Conservation (phyloP, 192 early-diverging fungal species). For the Backusella tuberculispora region DNA sequence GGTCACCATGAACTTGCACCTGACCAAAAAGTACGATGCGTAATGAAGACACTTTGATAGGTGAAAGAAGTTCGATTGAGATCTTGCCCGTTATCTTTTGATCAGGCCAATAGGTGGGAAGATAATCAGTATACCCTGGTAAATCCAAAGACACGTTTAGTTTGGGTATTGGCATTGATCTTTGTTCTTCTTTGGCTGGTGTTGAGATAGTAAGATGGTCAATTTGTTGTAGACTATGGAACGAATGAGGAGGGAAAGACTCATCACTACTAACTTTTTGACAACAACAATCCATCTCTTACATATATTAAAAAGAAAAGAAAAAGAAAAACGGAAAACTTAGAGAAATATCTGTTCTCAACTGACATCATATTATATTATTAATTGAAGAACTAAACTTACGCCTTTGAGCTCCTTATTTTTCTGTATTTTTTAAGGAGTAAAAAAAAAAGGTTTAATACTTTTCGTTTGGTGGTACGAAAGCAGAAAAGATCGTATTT, state of each 20-base stretch:
- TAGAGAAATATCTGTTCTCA: neutral
- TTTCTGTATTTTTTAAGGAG: conserved; percentile 1
- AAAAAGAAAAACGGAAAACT: neutral
- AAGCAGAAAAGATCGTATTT: neutral
- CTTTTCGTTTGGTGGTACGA: neutral
- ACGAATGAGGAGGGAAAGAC: neutral
- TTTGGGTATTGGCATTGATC: neutral
- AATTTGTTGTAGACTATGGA: neutral
- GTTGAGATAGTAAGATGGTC: neutral
- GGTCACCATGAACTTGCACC: conserved; percentile 18
- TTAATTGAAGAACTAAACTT: neutral
- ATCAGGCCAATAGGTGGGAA: conserved; percentile 11
- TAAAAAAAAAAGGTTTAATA: neutral
- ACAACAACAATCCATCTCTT: conserved; percentile 11
- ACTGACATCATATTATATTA: neutral
- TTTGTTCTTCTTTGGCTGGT: neutral
- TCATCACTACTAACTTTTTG: conserved; percentile 8
- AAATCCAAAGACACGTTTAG: neutral
- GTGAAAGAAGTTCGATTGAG: neutral
- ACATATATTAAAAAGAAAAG: neutral
- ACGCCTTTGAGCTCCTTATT: neutral
- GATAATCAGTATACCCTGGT: neutral
- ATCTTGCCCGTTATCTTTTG: conserved; percentile 19
- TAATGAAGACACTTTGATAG: conserved; percentile 11
- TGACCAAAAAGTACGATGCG: conserved; percentile 21